Conservation (phyloP, 1,284 basidiomycete genomes). For the Moesziomyces antarcticus region DNA sequence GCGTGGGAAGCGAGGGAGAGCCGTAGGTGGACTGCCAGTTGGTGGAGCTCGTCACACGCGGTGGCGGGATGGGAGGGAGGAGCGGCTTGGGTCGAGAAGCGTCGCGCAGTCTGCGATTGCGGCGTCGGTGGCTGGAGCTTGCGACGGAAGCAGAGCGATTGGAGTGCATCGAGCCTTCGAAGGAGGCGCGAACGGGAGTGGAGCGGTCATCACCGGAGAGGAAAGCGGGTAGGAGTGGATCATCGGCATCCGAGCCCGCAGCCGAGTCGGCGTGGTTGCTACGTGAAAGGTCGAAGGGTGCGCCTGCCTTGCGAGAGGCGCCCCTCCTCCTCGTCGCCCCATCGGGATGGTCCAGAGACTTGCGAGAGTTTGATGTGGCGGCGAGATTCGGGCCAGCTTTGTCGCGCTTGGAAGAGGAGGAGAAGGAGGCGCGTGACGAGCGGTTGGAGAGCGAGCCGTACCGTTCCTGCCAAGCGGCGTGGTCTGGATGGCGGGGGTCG, state of each 20-base stretch:
- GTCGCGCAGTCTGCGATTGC: conserved; percentile 24
- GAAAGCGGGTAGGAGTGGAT: conserved; percentile 2
- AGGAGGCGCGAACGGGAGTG: conserved; percentile 19
- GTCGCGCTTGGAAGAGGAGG: conserved; percentile 22
- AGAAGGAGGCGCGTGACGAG: conserved; percentile 23
- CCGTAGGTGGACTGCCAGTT: conserved; percentile 38
- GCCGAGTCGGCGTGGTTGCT: conserved; percentile 10
- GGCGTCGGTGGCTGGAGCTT: conserved; percentile 20
- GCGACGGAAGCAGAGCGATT: conserved; percentile 14
- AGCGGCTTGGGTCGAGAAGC: conserved; percentile 21
- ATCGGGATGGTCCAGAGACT: conserved; percentile 27
- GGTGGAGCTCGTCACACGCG: conserved; percentile 35
- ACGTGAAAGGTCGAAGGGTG: conserved; percentile 6
- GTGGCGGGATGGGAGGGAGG: conserved; percentile 39
- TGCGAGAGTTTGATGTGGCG: conserved; percentile 8
- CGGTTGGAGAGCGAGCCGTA: conserved; percentile 26
- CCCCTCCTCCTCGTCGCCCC: conserved; percentile 7
- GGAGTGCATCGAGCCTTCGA: conserved; percentile 34
- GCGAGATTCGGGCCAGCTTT: conserved; percentile 5
- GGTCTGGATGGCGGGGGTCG: conserved; percentile 39
- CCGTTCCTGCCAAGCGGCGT: conserved; percentile 33
- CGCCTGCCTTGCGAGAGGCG: conserved; percentile 15
- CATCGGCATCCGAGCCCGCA: conserved; percentile 33
- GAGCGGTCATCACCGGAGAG: conserved; percentile 9
- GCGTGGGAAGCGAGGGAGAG: conserved; percentile 32